Base-by-base conservation (phyloP, 1,139 yeast genomes). In the Yamadazyma triangularis region DNA sequence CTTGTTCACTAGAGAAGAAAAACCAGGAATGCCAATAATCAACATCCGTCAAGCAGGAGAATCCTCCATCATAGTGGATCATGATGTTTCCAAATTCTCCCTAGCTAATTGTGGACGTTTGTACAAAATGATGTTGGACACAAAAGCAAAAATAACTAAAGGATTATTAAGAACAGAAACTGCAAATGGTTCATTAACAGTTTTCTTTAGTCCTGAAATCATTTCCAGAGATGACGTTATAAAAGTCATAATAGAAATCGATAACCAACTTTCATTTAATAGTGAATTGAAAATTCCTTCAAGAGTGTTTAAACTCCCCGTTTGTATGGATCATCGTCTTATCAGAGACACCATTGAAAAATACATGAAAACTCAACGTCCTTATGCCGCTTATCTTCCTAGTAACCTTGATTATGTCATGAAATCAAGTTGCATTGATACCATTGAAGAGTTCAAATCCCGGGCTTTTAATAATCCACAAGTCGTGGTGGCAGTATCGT, bases 41-140 rank as follows among this genome's bases (percentile, higher is more conserved):
- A 20, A 10, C 14, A 30, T 32, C n/a, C 23, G 35, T 24, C 35
- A 32, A 24, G 35, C 35, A 3, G 35, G 35, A 12, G 35, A 32
- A 11, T 19, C 26, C 4, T 25, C 33, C 9, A 13, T 32, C 4
- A 30, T 32, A 4, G 12, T 32, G n/a, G 35, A 32, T 11, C 35
- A 32, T 21, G 33, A 30, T 8, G 16, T 30, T 15, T 26, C 27
- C 13, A 26, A 19, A 15, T 32, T 32, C 25, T 32, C 35, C 4
- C 24, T 32, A 10, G 27, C 35, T 13, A 30, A 29, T 22, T 29
- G 33, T 26, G 35, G 26, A 5, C 26, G 33, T 16, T 24, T 32
- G 8, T 24, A 29, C 18, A 30, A 29, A 20, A 10, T 32, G 24
- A 26, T 26, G n/a, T 16, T 29, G 13, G 33, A 32, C 8, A n/a